Conservation (phyloP, 352 stramenopile genomes). For the Peronospora destructor region DNA sequence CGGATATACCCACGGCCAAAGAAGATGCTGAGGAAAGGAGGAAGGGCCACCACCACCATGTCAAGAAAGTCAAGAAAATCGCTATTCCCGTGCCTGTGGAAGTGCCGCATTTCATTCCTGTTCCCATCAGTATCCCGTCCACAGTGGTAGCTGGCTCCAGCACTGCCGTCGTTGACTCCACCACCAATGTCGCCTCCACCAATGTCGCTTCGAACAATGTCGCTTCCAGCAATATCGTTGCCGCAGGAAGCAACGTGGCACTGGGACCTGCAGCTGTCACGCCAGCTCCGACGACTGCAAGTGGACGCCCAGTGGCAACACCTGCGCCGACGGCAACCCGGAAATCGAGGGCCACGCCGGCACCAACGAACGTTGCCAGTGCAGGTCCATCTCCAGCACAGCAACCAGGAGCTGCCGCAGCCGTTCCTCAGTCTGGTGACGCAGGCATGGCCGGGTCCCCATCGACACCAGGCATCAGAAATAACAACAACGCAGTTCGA, state of each 20-base stretch:
- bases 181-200: slow-evolving; percentile 4
- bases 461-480: background rate
- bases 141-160: slow-evolving; percentile 21
- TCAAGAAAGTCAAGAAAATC: slow-evolving; percentile 34
- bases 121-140: slow-evolving; percentile 20
- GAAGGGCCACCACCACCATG: slow-evolving; percentile 13
- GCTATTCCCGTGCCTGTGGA: slow-evolving; percentile 26
- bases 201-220: background rate
- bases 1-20: too few relatives aligned
- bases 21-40: too few relatives aligned
- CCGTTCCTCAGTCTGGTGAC: background rate
- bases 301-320: slow-evolving; percentile 11
- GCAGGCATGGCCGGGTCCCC: background rate
- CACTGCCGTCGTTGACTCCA: slow-evolving; percentile 14
- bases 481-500: slow-evolving; percentile 3
- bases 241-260: background rate
- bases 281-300: slow-evolving; percentile 15
- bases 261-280: slow-evolving; percentile 9
- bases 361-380: slow-evolving; percentile 11
- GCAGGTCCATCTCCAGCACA: slow-evolving; percentile 1
- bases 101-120: slow-evolving; percentile 24
- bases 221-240: background rate
- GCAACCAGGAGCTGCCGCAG: slow-evolving; percentile 1
- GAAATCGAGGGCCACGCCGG: slow-evolving; percentile 13
- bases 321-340: slow-evolving; percentile 10